Base-by-base conservation (phyloP, 1,139 yeast genomes). In the Geotrichum histeridarum region DNA sequence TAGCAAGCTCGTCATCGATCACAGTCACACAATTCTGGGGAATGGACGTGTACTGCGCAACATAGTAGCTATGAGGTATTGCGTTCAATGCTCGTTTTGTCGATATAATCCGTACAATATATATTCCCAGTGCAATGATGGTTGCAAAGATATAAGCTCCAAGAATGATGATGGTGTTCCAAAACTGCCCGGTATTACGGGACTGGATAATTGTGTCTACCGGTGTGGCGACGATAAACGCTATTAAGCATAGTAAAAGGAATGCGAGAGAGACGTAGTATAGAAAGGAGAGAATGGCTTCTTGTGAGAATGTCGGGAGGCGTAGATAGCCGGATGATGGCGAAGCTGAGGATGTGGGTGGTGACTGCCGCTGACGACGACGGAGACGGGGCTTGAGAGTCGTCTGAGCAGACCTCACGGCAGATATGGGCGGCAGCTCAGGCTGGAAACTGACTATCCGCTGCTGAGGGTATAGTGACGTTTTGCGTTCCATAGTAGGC, bases 201-300 rank as follows among this genome's bases (percentile, higher is more conserved):
- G 91, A 82, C 68, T 84, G 91, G 1, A 80, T 80, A 57, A 86
- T 78, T 48, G 86, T 82, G 68, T 87, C 95, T n/a, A 85, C 76
- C 1, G 90, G 90, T 0, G 90, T 78, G 7, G 84, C 86, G 2
- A 84, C 73, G 9, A 83, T 72, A 56, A 86, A 78, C 1, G 81
- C 86, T 36, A 81, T 65, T 48, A 81, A 72, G 31, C 83, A 63
- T 3, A 80, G 62, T 44, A 81, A 65, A 42, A 81, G 72, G n/a
- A 82, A 64, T 17, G 77, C 70, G 54, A 82, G 71, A 14, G 88
- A 80, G 45, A 78, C 72, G 45, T 82, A 77, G 64, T 82, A 83
- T 12, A 30, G 22, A 2, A 31, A 14, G 11, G 44, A 32, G 12
- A 36, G 48, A 8, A 22, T 36, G 22, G 12, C 35, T 5, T 8